Evolutionary conservation across 257 asterid species (phyloP).

Genomic region (Ehretia macrophylla): DNA sequence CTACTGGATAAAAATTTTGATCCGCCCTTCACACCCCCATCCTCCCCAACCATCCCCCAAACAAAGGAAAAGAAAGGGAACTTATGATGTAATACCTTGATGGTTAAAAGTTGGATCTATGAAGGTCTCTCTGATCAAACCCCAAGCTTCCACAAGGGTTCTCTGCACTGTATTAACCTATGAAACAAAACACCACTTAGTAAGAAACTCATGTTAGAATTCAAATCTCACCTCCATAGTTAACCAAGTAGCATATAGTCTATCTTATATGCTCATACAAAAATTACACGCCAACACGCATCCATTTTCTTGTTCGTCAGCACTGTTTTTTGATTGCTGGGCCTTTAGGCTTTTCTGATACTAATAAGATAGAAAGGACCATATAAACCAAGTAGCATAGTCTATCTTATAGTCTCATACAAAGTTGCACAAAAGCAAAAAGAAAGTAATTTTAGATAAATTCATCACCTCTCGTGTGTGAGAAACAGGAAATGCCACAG

Average conservation of each 20-base stretch:
- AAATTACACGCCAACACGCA: not conserved
- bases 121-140: conserved; percentile 88
- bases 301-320: too few relatives aligned
- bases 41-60: not conserved
- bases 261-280: not conserved
- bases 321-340: too few relatives aligned
- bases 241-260: not conserved
- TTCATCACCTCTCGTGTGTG: conserved; percentile 69
- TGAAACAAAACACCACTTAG: conserved; percentile 6
- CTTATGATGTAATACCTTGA: conserved; percentile 49
- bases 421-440: not conserved
- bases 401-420: too few relatives aligned
- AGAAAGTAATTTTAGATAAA: not conserved
- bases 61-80: not conserved
- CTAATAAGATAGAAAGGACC: too few relatives aligned
- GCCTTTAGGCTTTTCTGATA: too few relatives aligned
- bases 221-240: not conserved
- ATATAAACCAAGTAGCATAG: not conserved
- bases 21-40: too few relatives aligned
- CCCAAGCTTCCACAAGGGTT: conserved; percentile 97
- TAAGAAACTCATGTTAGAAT: not conserved
- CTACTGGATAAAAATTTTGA: too few relatives aligned
- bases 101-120: conserved; percentile 97
- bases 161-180: conserved; percentile 90
- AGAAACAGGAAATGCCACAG: conserved; percentile 92